Evolutionary conservation across 768 basidiomycete genomes (phyloP), one percentile per base, ranked within the genome.

Genomic region (Obba rivulosa): DNA sequence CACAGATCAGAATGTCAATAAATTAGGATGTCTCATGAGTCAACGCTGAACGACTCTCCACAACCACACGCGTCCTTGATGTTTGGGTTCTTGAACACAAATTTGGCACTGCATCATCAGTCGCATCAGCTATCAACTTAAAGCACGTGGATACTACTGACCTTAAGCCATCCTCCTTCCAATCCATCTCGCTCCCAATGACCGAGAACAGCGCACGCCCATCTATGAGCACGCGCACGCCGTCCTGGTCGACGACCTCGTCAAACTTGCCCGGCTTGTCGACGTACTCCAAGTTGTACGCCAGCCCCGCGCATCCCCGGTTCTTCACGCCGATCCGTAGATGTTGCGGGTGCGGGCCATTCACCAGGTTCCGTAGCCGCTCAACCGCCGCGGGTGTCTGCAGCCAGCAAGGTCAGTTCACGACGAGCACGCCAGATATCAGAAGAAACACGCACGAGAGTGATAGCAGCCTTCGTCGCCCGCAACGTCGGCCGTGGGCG

Each of bases 181-280:
- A 99, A 63, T 95, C 92, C 96, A 99, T 99, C 75, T 90, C 89
- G 66, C 92, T 95, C 43, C 96, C 96, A 52, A 99, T 96, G 57
- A 99, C 96, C 50, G 89, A 92, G 65, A 99, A 98, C 54, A 99
- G 69, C 21, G 96, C 96, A 67, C 94, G 97, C 63, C 85, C 87
- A 71, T 99, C 96, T 64, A 98, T 92, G 53, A 98, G 72, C 39
- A 99, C 95, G 55, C 75, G 79, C 21, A 96, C 91, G 2, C 88
- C 95, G 55, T 97, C 93, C 69, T 98, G 96, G 64, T 92, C 83
- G 18, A 98, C 93, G 16, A 97, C 79, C 63, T 98, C 96, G 69
- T 99, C 96, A 58, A 98, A 97, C 66, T 84, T 87, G 4, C 79
- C 89, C 1, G 91, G 83, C 59, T 81, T 71, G 36, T 93, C 91